These are phyloP conservation scores for Kuraishia borneana DNA, from an alignment of 805 yeast species.

Conservation along the genomic window DNA sequence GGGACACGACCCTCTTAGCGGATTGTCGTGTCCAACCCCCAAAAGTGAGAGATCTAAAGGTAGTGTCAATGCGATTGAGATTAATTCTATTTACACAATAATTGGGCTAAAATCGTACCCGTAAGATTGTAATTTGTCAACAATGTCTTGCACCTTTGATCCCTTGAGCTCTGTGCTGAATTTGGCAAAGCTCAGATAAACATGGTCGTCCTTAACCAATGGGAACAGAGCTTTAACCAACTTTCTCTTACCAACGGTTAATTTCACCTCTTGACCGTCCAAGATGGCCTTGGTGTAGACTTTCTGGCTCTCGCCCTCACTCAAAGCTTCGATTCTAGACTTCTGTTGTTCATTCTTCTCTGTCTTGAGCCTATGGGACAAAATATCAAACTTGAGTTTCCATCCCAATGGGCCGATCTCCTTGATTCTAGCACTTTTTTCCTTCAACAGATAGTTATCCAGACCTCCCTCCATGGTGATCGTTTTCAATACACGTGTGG, in stretches of 20 bases:
- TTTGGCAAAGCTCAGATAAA: conserved; percentile 29
- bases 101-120: conserved; percentile 7
- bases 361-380: conserved; percentile 30
- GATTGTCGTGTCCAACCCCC: too few species aligned
- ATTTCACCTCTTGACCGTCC: conserved; percentile 29
- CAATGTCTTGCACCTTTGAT: conserved; percentile 34
- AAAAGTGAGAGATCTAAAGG: too few species aligned
- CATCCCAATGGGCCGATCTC: conserved; percentile 91
- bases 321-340: conserved; percentile 19
- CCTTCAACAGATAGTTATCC: conserved; percentile 79
- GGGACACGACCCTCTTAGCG: conserved; percentile 8
- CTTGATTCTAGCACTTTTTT: conserved; percentile 80
- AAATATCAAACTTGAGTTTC: conserved; percentile 70
- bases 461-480: conserved; percentile 92
- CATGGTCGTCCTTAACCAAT: conserved; percentile 29
- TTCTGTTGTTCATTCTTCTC: conserved; percentile 28
- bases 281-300: conserved; percentile 38
- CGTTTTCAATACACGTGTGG: conserved; percentile 75
- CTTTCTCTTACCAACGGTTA: conserved; percentile 56
- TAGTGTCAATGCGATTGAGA: neutral
- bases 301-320: conserved; percentile 17
- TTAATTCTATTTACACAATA: neutral
- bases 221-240: conserved; percentile 45
- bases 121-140: conserved; percentile 34
- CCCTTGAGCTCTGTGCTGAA: conserved; percentile 35